Base-by-base conservation (phyloP, 805 yeast species). In the Grigorovia humatica region DNA sequence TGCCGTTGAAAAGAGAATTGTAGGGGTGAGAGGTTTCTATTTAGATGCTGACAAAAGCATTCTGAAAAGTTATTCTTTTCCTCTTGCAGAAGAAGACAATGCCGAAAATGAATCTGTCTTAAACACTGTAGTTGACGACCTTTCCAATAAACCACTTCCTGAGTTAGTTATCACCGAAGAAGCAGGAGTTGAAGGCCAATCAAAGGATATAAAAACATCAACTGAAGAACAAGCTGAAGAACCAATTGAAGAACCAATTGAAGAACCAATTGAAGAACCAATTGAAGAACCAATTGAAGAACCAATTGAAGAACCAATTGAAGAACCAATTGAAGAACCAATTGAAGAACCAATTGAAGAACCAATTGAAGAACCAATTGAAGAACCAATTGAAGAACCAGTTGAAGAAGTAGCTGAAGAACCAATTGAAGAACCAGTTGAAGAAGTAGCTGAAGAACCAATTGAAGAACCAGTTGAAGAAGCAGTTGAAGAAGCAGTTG, bases 21-120 rank as follows among this genome's bases (percentile, higher is more conserved):
- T 90, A 44, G 96, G 98, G 29, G 99, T 93, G 15, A 77, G 95
- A 61, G 88, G 88, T 58, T 88, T 85, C 59, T 87, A 87, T 63
- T 72, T 85, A 38, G 84, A 82, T 65, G 74, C 80, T 18, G 75
- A 72, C 49, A 70, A 70, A 43, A 66, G 70, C 35, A 69, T 70
- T 50, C 65, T 77, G 64, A 69, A 68, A 47, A 71, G 72, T 47
- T 73, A 73, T 56, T 75, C 74, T 57, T 82, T 80, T 57, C 63
- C 64, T 8, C 50, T 55, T 2, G 49, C 48, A 9, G 47, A 47
- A 41, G 51, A 32, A 40, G 18, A 20, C 13, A 27, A 32, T n/a
- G 48, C 44, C 23, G 47, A 29, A 40, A 38, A 42, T 38, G 27
- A 23, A 23, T 15, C 44, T 15, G 43, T 13, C n/a, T 15, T 15